A percentile compares a stretch with the other conserved stretches of the same genome.
Evolutionary conservation across 495 filamentous ascomycete species (phyloP).

Genomic region (Apiosordaria backusii): DNA sequence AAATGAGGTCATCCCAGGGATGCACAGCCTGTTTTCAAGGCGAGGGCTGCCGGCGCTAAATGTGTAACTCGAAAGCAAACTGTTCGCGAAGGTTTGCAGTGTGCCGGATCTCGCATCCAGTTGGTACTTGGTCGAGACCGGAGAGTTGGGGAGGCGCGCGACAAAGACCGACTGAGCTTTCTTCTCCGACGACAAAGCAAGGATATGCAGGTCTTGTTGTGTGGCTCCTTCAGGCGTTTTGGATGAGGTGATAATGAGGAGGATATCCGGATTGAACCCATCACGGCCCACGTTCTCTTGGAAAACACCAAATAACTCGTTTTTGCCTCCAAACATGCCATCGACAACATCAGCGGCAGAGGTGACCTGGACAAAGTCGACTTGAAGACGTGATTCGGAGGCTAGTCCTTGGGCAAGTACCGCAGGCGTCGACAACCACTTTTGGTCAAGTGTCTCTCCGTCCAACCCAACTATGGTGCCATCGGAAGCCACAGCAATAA

Average conservation of each 20-base stretch:
- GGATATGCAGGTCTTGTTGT: constrained; percentile 44
- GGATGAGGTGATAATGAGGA: constrained; percentile 43
- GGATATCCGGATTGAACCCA: constrained; percentile 45
- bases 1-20: constrained; percentile 45
- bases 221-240: constrained; percentile 1
- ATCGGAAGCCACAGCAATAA: constrained; percentile 39
- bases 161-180: constrained; percentile 28
- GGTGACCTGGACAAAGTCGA: constrained; percentile 41
- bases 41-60: constrained; percentile 48
- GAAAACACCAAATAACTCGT: constrained; percentile 38
- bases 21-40: constrained; percentile 36
- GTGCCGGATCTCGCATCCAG: constrained; percentile 55
- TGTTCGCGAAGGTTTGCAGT: constrained; percentile 49
- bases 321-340: constrained; percentile 41
- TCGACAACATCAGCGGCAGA: constrained; percentile 41
- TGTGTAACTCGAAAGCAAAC: constrained; percentile 48
- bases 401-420: constrained; percentile 38
- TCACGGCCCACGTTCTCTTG: constrained; percentile 35
- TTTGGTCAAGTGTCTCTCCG: constrained; percentile 40
- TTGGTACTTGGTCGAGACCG: constrained; percentile 36
- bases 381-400: constrained; percentile 27
- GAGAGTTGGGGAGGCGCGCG: constrained; percentile 24
- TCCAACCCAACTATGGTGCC: constrained; percentile 39
- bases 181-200: constrained; percentile 37
- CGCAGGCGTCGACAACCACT: constrained; percentile 36